phyloP scores from a whole-genome alignment of 108 stramenopile genomes.

The Nitzschia palea region DNA sequence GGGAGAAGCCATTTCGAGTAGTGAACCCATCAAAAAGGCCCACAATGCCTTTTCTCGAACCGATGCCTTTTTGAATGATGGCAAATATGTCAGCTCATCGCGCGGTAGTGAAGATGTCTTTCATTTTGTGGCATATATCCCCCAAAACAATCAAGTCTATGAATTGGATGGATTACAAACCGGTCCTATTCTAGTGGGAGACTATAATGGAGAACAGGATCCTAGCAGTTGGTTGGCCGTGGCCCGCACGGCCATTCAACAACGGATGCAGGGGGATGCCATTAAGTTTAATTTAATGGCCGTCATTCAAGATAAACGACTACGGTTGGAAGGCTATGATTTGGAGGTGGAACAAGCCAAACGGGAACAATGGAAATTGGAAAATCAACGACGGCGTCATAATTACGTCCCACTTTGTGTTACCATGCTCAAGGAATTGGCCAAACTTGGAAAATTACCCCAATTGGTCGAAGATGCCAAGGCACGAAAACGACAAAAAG shows the following conservation, averaged over 20 bases:
- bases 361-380: constrained; percentile 68
- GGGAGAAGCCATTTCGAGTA: constrained; percentile 85
- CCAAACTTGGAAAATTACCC: constrained; percentile 52
- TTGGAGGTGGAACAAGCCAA: constrained; percentile 70
- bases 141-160: constrained; percentile 74
- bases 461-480: constrained; percentile 49
- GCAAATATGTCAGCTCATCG: constrained; percentile 32
- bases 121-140: constrained; percentile 95
- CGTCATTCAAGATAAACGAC: constrained; percentile 73
- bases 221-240: constrained; percentile 55
- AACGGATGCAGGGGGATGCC: constrained; percentile 68
- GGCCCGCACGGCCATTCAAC: constrained; percentile 79
- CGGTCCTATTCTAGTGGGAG: constrained; percentile 87
- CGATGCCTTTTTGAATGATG: constrained; percentile 87
- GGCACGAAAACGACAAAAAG: constrained; percentile 32
- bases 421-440: constrained; percentile 69
- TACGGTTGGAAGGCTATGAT: constrained; percentile 38
- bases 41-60: constrained; percentile 92
- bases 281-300: constrained; percentile 96
- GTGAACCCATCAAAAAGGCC: constrained; percentile 79
- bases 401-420: constrained; percentile 84
- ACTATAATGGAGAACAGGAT: constrained; percentile 14
- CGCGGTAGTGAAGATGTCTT: constrained; percentile 86
- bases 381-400: constrained; percentile 77
- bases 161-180: constrained; percentile 94